Conservation (phyloP, 768 basidiomycete species). For the Kwoniella dendrophila region DNA sequence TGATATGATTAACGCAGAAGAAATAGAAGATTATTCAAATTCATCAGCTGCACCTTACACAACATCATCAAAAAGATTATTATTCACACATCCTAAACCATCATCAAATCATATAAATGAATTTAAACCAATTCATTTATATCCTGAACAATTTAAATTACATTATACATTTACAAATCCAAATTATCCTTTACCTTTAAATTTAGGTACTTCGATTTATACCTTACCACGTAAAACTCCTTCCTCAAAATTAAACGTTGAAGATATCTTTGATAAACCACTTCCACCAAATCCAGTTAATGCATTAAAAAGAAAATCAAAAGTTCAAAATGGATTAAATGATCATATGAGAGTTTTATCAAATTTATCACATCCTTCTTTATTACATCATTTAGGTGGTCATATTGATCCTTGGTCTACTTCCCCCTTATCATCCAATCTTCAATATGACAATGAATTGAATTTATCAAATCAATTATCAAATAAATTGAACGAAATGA, state of each 20-base stretch:
- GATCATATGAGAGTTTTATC: conserved; percentile 26
- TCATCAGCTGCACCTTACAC: conserved; percentile 1
- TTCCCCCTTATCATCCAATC: too few relatives aligned
- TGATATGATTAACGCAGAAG: not conserved
- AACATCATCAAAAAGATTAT: conserved; percentile 11
- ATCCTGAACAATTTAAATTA: conserved; percentile 39
- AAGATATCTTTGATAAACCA: conserved; percentile 10
- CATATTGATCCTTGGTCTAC: not conserved
- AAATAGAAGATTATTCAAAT: conserved; percentile 8
- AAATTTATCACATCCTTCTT: conserved; percentile 25
- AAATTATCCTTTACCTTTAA: conserved; percentile 39
- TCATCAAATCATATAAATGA: conserved; percentile 10
- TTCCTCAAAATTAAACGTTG: not conserved
- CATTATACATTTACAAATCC: conserved; percentile 41
- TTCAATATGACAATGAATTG: not conserved
- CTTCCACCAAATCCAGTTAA: conserved; percentile 14
- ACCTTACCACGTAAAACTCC: conserved; percentile 12
- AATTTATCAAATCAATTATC: not conserved
- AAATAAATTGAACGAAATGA: conserved; percentile 14
- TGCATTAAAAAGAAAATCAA: not conserved
- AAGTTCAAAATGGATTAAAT: not conserved
- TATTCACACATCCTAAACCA: conserved; percentile 15
- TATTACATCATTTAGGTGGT: conserved; percentile 27
- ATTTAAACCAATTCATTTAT: conserved; percentile 35
- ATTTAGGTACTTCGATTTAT: conserved; percentile 30